Evolutionary conservation across 805 yeast species (phyloP).

Genomic region (Henningerozyma blattae): DNA sequence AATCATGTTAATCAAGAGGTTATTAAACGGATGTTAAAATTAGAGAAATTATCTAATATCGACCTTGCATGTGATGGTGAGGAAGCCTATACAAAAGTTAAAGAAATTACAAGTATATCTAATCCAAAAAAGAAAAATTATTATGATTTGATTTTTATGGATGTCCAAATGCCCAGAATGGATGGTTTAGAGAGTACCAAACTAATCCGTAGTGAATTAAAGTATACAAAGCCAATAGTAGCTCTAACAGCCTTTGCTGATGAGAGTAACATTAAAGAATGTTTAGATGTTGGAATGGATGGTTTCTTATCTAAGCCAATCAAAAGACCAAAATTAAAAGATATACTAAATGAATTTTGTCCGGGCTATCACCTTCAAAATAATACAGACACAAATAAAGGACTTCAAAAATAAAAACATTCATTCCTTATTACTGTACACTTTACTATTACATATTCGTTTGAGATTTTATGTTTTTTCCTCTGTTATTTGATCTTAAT

Average conservation of each 20-base stretch:
- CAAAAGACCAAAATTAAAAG: slow-evolving; percentile 53
- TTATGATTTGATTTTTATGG: slow-evolving; percentile 84
- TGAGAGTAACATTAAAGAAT: slow-evolving; percentile 75
- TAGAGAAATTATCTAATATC: slow-evolving; percentile 68
- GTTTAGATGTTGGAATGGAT: slow-evolving; percentile 84
- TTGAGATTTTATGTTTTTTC: too few relatives aligned
- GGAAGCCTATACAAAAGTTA: slow-evolving; percentile 67
- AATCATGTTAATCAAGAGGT: slow-evolving; percentile 92
- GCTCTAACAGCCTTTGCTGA: slow-evolving; percentile 96
- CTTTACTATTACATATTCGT: too few relatives aligned
- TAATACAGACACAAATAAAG: too few relatives aligned
- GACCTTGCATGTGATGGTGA: slow-evolving; percentile 82
- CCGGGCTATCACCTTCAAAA: too few relatives aligned
- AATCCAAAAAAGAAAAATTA: slow-evolving; percentile 26
- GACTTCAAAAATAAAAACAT: too few relatives aligned
- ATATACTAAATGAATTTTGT: slow-evolving; percentile 32
- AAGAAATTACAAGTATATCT: slow-evolving; percentile 32
- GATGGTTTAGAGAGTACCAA: slow-evolving; percentile 84
- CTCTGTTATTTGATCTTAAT: too few relatives aligned
- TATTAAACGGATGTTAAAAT: slow-evolving; percentile 69
- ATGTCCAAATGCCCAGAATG: slow-evolving; percentile 91
- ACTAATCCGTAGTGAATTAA: slow-evolving; percentile 50
- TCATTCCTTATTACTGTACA: too few relatives aligned
- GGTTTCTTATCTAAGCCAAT: slow-evolving; percentile 87
- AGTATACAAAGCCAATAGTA: slow-evolving; percentile 64